These are phyloP conservation scores for Picochlorum sp. DNA, from an alignment of 139 green algal genomes.

Conservation along the genomic window DNA sequence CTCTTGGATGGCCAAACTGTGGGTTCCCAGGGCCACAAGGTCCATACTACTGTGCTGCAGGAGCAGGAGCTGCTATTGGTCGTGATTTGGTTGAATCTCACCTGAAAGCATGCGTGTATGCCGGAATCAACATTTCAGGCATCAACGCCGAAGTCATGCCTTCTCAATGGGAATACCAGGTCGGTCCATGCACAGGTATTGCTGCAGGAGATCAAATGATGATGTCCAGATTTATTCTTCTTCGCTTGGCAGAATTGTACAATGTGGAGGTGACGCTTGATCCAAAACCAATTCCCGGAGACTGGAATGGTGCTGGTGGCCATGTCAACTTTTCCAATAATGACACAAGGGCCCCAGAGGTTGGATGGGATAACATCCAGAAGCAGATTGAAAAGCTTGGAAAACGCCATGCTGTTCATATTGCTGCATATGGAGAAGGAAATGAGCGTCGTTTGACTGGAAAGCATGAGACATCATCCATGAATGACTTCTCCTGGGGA, in stretches of 20 bases:
- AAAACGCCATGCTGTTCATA: constrained; percentile 73
- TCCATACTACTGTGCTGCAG: constrained; percentile 95
- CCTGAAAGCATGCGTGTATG: constrained; percentile 88
- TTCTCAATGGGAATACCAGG: constrained; percentile 97
- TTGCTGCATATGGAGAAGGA: constrained; percentile 77
- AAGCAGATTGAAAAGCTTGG: constrained; percentile 82
- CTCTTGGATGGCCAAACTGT: constrained; percentile 86
- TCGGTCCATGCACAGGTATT: constrained; percentile 88
- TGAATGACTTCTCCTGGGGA: constrained; percentile 93
- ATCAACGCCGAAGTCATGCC: constrained; percentile 98
- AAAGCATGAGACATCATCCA: constrained; percentile 85
- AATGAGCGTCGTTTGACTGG: constrained; percentile 97
- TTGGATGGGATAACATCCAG: constrained; percentile 81
- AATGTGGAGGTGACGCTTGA: constrained; percentile 89
- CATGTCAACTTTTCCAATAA: constrained; percentile 97
- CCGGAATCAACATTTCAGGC: constrained; percentile 87
- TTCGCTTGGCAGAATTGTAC: constrained; percentile 75
- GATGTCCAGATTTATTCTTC: constrained; percentile 92
- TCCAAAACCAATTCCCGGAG: constrained; percentile 94
- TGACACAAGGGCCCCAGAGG: constrained; percentile 52
- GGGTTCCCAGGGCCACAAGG: constrained; percentile 87
- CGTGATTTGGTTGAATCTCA: constrained; percentile 93
- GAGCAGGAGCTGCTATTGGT: constrained; percentile 79
- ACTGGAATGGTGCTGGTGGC: constrained; percentile 97
- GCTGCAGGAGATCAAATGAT: constrained; percentile 84